Conservation (phyloP, 1,284 basidiomycete species). For the Termitomyces sp. region DNA sequence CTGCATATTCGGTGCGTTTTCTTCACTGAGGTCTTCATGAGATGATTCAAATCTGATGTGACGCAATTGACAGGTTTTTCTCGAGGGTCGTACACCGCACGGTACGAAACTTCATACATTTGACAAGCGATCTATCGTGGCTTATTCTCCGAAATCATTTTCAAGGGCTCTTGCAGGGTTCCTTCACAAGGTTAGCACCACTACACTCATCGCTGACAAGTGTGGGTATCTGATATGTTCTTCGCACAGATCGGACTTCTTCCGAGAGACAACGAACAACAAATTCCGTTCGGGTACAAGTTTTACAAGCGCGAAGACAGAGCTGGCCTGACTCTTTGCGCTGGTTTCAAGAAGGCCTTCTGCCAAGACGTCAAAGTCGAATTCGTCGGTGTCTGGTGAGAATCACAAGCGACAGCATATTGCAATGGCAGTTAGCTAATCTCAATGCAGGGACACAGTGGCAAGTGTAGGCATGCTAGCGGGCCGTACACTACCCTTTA, state of each 20-base stretch:
- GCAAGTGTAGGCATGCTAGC: slow-evolving; percentile 58
- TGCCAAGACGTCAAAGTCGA: slow-evolving; percentile 54
- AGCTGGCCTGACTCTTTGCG: slow-evolving; percentile 38
- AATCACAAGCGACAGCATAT: not conserved
- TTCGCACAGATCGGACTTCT: slow-evolving; percentile 50
- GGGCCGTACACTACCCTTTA: slow-evolving; percentile 55
- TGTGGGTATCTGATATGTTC: not conserved
- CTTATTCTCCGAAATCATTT: not conserved
- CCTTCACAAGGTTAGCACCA: slow-evolving; percentile 34
- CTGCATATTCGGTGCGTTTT: slow-evolving; percentile 51
- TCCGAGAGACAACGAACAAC: slow-evolving; percentile 51
- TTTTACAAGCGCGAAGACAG: slow-evolving; percentile 49
- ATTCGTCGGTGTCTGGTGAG: slow-evolving; percentile 64
- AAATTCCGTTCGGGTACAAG: slow-evolving; percentile 63
- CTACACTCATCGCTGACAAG: not conserved
- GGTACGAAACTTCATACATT: slow-evolving; percentile 17
- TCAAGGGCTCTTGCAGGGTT: slow-evolving; percentile 63
- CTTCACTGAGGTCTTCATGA: not conserved
- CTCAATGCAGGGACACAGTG: slow-evolving; percentile 14
- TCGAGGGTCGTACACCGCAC: slow-evolving; percentile 72
- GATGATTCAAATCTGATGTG: not conserved
- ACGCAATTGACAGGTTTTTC: slow-evolving; percentile 50
- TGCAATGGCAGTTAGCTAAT: not conserved
- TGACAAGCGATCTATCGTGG: not conserved
- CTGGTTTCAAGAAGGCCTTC: slow-evolving; percentile 64